These are phyloP conservation scores for Graphilbum sp. DNA, from an alignment of 2,329 filamentous ascomycete species.

Conservation along the genomic window DNA sequence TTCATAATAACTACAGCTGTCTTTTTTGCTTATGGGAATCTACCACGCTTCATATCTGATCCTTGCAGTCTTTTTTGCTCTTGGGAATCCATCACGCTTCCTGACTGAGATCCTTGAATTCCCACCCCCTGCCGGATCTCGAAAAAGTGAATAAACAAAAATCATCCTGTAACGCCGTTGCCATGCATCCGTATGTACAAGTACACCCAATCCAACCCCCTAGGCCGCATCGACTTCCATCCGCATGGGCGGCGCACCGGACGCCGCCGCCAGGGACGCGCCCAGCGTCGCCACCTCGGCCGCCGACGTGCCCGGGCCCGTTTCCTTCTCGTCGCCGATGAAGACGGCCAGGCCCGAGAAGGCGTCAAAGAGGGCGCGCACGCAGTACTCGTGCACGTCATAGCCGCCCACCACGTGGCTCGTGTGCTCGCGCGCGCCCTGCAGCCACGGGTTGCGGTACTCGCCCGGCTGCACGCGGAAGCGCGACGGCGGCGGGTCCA, in stretches of 20 bases:
- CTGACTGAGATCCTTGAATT: too few species aligned
- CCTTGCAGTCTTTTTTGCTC: too few species aligned
- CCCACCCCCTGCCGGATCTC: too few species aligned
- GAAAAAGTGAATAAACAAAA: too few species aligned
- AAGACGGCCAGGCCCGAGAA: constrained; percentile 84
- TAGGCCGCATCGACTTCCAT: constrained; percentile 34
- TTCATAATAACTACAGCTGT: too few species aligned
- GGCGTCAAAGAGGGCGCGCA: constrained; percentile 68
- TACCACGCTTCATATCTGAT: too few species aligned
- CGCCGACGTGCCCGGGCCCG: constrained; percentile 12
- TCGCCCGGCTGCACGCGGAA: constrained; percentile 46
- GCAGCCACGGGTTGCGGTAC: constrained; percentile 64
- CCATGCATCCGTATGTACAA: too few species aligned
- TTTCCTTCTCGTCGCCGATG: constrained; percentile 57
- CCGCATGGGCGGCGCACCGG: constrained; percentile 13
- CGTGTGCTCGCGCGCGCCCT: constrained; percentile 46
- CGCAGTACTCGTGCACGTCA: constrained; percentile 64
- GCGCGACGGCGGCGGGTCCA: constrained; percentile 50
- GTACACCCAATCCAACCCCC: neutral
- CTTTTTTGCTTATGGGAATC: too few species aligned
- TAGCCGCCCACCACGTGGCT: constrained; percentile 67
- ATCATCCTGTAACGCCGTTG: too few species aligned
- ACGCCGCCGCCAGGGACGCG: constrained; percentile 14
- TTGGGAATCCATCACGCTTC: too few species aligned
- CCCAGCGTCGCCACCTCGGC: constrained; percentile 18